These are phyloP conservation scores for Esteya vermicola DNA, from an alignment of 2,329 filamentous ascomycete genomes.

Conservation along the genomic window DNA sequence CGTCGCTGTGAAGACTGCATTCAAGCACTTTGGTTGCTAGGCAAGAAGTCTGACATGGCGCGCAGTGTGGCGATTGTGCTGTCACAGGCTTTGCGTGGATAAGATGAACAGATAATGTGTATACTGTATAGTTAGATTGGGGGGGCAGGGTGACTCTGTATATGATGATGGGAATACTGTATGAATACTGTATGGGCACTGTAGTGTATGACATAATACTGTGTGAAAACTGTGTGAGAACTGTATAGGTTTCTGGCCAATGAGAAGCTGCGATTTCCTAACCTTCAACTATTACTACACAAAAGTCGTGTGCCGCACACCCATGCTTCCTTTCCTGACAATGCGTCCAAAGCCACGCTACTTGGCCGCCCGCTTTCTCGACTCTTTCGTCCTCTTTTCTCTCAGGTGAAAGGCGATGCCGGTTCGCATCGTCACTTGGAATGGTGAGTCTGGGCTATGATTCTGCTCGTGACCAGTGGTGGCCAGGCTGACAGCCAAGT, in stretches of 20 bases:
- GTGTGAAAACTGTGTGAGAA: no score
- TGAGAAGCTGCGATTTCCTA: no score
- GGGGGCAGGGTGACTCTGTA: background rate
- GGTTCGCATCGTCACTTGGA: conserved; percentile 76
- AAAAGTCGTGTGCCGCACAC: no score
- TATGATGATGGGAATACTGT: no score
- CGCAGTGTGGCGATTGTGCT: conserved; percentile 35
- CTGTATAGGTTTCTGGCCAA: no score
- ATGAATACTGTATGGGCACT: no score
- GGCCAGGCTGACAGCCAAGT: conserved; percentile 13
- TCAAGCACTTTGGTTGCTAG: conserved; percentile 37
- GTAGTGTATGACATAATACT: no score
- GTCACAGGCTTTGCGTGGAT: conserved; percentile 43
- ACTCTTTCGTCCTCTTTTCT: background rate
- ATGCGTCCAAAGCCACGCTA: background rate
- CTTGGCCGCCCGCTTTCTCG: background rate
- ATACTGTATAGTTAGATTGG: background rate
- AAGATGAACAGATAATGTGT: no score
- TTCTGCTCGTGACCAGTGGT: background rate
- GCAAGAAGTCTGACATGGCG: conserved; percentile 37
- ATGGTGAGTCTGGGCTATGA: conserved; percentile 38
- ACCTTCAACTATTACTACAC: no score
- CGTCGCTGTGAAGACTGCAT: conserved; percentile 32
- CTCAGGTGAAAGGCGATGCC: no score
- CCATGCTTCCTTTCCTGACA: background rate